Percentiles rank a stretch among this genome's conserved stretches.
These are phyloP conservation scores for Globisporangium lucens DNA, from an alignment of 352 stramenopile species.

Conservation along the genomic window DNA sequence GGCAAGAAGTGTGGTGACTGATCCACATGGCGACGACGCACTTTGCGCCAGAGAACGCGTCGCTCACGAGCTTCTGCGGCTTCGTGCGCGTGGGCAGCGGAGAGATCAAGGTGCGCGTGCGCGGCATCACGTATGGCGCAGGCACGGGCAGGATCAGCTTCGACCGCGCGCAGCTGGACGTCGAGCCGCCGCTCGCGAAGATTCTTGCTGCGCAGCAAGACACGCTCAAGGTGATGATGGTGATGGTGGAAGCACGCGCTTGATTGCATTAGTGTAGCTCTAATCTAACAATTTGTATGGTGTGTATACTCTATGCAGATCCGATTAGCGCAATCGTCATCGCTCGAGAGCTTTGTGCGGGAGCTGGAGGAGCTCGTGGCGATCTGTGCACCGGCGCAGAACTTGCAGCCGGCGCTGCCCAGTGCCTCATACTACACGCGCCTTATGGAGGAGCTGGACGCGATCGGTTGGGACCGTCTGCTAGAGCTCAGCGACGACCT, in stretches of 20 bases:
- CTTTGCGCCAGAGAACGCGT: constrained; percentile 46
- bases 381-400: constrained; percentile 29
- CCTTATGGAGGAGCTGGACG: constrained; percentile 59
- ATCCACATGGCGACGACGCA: neutral
- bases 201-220: constrained; percentile 38
- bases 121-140: constrained; percentile 26
- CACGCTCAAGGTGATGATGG: constrained; percentile 42
- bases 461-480: constrained; percentile 57
- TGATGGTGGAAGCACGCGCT: neutral
- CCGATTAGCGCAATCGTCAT: constrained; percentile 51
- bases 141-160: constrained; percentile 29
- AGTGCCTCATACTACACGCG: constrained; percentile 53
- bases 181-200: constrained; percentile 46
- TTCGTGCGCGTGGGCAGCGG: constrained; percentile 49
- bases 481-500: constrained; percentile 59
- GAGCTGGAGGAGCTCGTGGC: constrained; percentile 64
- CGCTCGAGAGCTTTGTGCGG: constrained; percentile 42
- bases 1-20: neutral
- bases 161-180: constrained; percentile 41
- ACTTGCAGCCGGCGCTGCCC: constrained; percentile 24
- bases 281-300: neutral
- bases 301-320: constrained; percentile 16
- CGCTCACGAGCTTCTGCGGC: constrained; percentile 38
- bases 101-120: constrained; percentile 53
- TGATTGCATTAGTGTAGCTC: neutral